Conservation (phyloP, 2,329 filamentous ascomycete genomes). For the Juglanconis sp. region DNA sequence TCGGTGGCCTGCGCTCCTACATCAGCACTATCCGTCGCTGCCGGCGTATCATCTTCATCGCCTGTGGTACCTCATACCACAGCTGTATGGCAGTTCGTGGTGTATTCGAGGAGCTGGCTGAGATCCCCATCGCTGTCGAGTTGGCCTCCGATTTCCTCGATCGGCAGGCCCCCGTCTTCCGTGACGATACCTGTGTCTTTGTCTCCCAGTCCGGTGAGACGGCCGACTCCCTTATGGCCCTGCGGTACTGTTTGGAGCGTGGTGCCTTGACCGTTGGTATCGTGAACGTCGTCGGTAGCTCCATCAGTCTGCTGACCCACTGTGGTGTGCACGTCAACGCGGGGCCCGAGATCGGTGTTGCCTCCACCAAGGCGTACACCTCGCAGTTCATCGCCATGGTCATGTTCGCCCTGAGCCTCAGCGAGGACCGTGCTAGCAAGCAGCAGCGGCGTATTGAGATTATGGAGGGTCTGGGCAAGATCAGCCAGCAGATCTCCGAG, state of each 20-base stretch:
- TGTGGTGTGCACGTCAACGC: conserved; percentile 99
- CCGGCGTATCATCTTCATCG: conserved; percentile 97
- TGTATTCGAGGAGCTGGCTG: conserved; percentile 94
- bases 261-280: conserved; percentile 96
- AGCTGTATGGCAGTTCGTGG: conserved; percentile 99
- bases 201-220: conserved; percentile 99
- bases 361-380: conserved; percentile 98
- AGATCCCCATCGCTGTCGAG: conserved; percentile 96
- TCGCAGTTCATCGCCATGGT: conserved; percentile 99
- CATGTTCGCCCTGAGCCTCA: conserved; percentile 96
- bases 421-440: conserved; percentile 96
- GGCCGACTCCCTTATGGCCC: conserved; percentile 92
- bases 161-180: conserved; percentile 94
- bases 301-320: conserved; percentile 97
- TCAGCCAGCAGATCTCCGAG: conserved; percentile 88
- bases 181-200: conserved; percentile 98
- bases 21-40: conserved; percentile 95
- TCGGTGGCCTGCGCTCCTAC: conserved; percentile 94
- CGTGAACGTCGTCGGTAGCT: conserved; percentile 97
- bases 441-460: conserved; percentile 88
- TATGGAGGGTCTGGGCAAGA: conserved; percentile 83
- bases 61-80: conserved; percentile 97
- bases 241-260: conserved; percentile 96
- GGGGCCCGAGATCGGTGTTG: conserved; percentile 96
- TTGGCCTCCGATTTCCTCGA: conserved; percentile 98